Conservation (phyloP, 2,329 filamentous ascomycete species). For the Fusarium sp. region DNA sequence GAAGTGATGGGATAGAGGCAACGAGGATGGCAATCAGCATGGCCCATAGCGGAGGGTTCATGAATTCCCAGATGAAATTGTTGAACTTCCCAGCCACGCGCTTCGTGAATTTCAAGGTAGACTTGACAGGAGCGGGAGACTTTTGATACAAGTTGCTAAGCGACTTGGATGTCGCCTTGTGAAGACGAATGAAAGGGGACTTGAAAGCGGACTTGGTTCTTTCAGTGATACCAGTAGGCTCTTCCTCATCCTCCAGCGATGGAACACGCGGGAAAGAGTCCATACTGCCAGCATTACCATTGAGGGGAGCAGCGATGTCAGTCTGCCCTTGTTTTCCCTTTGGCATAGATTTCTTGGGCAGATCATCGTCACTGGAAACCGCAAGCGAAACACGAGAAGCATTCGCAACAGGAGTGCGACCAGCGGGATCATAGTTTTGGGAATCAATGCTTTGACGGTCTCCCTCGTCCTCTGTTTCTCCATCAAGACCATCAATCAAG, state of each 20-base stretch:
- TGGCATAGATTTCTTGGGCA: constrained; percentile 48
- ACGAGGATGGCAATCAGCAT: constrained; percentile 94
- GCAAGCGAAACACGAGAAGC: constrained; percentile 62
- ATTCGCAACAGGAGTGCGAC: constrained; percentile 64
- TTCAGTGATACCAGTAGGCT: constrained; percentile 54
- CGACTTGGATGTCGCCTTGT: constrained; percentile 41
- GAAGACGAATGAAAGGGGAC: constrained; percentile 40
- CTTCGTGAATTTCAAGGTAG: constrained; percentile 46
- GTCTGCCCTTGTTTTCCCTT: constrained; percentile 43
- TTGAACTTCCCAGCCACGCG: constrained; percentile 60
- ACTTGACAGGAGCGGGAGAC: constrained; percentile 58
- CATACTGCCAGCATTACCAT: constrained; percentile 61
- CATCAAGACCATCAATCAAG: constrained; percentile 55
- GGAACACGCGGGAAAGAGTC: constrained; percentile 71
- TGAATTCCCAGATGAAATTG: constrained; percentile 85
- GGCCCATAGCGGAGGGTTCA: constrained; percentile 98
- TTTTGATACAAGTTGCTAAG: constrained; percentile 48
- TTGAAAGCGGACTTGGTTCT: constrained; percentile 51
- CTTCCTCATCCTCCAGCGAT: constrained; percentile 54
- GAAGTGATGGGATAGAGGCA: constrained; percentile 85
- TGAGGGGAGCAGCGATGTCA: constrained; percentile 44
- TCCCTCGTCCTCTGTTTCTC: constrained; percentile 54
- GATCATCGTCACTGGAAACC: constrained; percentile 61
- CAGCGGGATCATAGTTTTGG: constrained; percentile 64
- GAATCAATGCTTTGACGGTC: constrained; percentile 56